Evolutionary conservation across 2,329 filamentous ascomycete genomes (phyloP).

Genomic region (Dissoconium aciculare): DNA sequence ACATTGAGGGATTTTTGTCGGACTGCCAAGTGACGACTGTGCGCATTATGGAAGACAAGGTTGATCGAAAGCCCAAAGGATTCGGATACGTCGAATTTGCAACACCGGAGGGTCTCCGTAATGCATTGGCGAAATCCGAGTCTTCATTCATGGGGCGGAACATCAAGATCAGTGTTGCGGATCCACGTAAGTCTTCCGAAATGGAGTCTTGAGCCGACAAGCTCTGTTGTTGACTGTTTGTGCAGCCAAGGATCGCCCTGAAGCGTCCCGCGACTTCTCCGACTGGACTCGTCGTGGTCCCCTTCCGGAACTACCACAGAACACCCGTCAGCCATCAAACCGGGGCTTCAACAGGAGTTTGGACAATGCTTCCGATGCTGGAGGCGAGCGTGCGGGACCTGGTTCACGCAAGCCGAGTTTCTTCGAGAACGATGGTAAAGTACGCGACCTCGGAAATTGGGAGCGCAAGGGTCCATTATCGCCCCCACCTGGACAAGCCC

Average conservation of each 20-base stretch:
- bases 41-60: slow-evolving; percentile 90
- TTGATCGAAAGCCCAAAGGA: slow-evolving; percentile 86
- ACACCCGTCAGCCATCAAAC: slow-evolving; percentile 28
- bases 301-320: slow-evolving; percentile 54
- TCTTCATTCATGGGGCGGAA: slow-evolving; percentile 72
- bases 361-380: slow-evolving; percentile 35
- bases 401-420: slow-evolving; percentile 50
- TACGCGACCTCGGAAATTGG: slow-evolving; percentile 77
- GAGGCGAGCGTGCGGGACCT: slow-evolving; percentile 34
- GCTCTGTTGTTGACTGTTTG: slow-evolving; percentile 5
- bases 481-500: slow-evolving; percentile 39
- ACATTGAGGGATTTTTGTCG: slow-evolving; percentile 72
- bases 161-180: slow-evolving; percentile 87
- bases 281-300: slow-evolving; percentile 93
- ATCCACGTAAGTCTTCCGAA: slow-evolving; percentile 62
- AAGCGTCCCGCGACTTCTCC: slow-evolving; percentile 55
- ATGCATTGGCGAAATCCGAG: slow-evolving; percentile 72
- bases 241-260: slow-evolving; percentile 71
- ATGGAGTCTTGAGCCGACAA: too few species aligned
- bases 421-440: slow-evolving; percentile 55
- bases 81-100: slow-evolving; percentile 96
- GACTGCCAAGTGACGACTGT: slow-evolving; percentile 79
- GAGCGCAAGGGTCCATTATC: slow-evolving; percentile 86
- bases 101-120: slow-evolving; percentile 75
- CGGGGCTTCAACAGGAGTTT: slow-evolving; percentile 30